Evolutionary conservation across 306 rosid species (phyloP).

Genomic region (Inga laurina): DNA sequence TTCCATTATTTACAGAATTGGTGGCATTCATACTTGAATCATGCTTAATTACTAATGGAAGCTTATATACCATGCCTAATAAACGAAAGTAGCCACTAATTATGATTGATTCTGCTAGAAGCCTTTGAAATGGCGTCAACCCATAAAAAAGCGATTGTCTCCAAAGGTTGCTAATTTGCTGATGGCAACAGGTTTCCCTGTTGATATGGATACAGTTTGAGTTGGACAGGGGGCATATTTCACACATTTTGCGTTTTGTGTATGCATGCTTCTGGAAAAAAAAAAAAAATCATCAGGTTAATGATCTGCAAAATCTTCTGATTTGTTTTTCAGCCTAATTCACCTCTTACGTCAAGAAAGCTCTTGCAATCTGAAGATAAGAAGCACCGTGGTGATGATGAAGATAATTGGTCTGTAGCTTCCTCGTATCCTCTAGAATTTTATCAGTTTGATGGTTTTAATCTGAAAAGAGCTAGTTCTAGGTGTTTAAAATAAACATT

Average conservation of each 20-base stretch:
- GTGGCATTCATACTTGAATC: not conserved
- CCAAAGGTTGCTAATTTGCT: constrained; percentile 5
- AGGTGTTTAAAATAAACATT: not conserved
- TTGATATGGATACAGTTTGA: constrained; percentile 8
- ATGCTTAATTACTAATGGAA: not conserved
- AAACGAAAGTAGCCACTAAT: not conserved
- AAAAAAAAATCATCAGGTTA: not conserved
- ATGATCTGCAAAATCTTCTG: constrained; percentile 15
- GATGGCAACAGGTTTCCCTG: constrained; percentile 12
- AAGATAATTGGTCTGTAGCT: constrained; percentile 82
- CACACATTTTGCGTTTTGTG: not conserved
- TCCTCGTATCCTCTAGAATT: constrained; percentile 86
- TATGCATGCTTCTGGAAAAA: not conserved
- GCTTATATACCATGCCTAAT: constrained; percentile 16
- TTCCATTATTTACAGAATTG: constrained; percentile 4
- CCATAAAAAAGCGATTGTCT: not conserved
- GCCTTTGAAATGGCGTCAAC: not conserved
- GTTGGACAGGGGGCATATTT: not conserved
- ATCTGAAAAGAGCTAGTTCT: constrained; percentile 14
- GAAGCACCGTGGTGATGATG: constrained; percentile 78
- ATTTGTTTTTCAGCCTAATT: constrained; percentile 59
- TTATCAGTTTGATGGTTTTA: constrained; percentile 24
- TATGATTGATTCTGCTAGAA: not conserved
- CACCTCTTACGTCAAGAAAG: constrained; percentile 67
- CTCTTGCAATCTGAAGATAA: constrained; percentile 47